Percentiles rank a stretch among this genome's conserved stretches.
Conservation (phyloP, 768 basidiomycete species). For the Boletus rubescentipes region DNA sequence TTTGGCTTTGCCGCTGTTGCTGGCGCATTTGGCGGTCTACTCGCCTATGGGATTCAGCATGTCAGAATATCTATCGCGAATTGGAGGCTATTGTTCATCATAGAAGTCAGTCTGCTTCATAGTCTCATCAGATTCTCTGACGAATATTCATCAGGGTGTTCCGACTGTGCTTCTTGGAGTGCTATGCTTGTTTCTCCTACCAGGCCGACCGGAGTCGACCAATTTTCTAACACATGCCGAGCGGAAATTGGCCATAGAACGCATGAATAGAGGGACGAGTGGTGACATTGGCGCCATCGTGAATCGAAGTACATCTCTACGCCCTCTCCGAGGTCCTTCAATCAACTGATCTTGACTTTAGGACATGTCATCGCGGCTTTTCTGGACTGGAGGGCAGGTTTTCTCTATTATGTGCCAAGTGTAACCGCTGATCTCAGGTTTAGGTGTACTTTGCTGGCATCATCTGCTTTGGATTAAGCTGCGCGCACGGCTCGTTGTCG, state of each 20-base stretch:
- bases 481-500: constrained; percentile 47
- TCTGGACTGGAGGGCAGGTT: constrained; percentile 43
- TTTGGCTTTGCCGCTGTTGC: constrained; percentile 58
- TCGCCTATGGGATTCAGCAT: constrained; percentile 52
- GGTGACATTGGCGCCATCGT: constrained; percentile 44
- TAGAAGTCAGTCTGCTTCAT: constrained; percentile 18
- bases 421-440: constrained; percentile 4
- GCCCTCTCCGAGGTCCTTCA: neutral
- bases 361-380: constrained; percentile 45
- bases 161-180: constrained; percentile 41
- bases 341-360: constrained; percentile 14
- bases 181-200: constrained; percentile 30
- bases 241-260: constrained; percentile 32
- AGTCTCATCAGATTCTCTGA: neutral
- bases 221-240: constrained; percentile 33
- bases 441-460: constrained; percentile 47
- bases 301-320: constrained; percentile 34
- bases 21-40: constrained; percentile 56
- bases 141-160: constrained; percentile 45
- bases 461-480: constrained; percentile 49
- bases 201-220: constrained; percentile 34
- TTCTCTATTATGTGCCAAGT: neutral
- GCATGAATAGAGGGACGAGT: constrained; percentile 41
- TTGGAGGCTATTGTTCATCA: constrained; percentile 40
- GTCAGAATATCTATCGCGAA: constrained; percentile 36